Base-by-base conservation (phyloP, 202 grass and related monocot species). In the Setaria italica region DNA sequence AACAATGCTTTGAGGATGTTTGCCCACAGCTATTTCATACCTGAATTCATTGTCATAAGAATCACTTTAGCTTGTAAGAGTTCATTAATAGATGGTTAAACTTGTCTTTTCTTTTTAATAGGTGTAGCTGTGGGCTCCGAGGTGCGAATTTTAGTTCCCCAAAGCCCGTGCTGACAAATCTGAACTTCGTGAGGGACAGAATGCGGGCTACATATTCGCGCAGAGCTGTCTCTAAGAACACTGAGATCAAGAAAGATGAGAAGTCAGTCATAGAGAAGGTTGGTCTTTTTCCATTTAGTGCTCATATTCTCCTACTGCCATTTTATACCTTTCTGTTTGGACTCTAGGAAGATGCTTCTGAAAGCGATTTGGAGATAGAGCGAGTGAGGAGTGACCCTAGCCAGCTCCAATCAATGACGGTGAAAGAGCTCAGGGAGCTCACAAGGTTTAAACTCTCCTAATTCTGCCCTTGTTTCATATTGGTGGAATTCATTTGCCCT, bases 341-440 rank as follows among this genome's bases (percentile, higher is more conserved):
- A 70, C 43, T 45, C 37, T 37, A 98, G 95, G 89, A 92, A 66
- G 92, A 93, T 92, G 81, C 57, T 74, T 72, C 76, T 74, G 81
- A 87, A 82, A 86, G 60, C 50, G 33, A 78, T 74, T 41, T 67
- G 57, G 93, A 87, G 77, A 79, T 94, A 32, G 88, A 94, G 72
- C 58, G 21, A 79, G 56, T 94, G 20, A 90, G 76, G 69, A 84
- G 67, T 51, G 88, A 93, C 74, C 86, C 91, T 83, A 62, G 82
- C 66, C 91, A 70, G 75, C 90, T 98, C 76, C 88, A 92, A 46
- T 89, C 85, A 50, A 92, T 95, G 96, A 98, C 93, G 32, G 79
- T 95, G 46, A 98, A 89, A 67, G 91, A 98, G 65, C 88, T 98
- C 62, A 95, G 86, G 76, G 81, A 89, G 84, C 78, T 95, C 35